Evolutionary conservation across 2,329 filamentous ascomycete species (phyloP), one percentile per base, ranked within the genome.

Genomic region (Thermochaetoides dissita): DNA sequence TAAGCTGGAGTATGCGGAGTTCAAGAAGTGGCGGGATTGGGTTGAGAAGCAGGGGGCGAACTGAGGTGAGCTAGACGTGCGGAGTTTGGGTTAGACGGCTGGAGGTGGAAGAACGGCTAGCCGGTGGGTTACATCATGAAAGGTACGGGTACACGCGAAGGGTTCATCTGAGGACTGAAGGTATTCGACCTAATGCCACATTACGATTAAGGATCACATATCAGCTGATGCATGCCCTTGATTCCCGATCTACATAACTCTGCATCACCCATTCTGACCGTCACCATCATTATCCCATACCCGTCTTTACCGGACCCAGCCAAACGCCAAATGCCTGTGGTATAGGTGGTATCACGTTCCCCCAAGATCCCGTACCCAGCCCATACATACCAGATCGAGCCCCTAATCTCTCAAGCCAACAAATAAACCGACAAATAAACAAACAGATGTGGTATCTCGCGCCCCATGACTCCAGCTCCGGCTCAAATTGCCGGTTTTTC

Each of bases 1-100:
- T 42, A 78, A 68, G 43, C 59, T 91, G 46, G 67, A 63, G 38
- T 94, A 84, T 58, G 61, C 59, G 2, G 83, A 89, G 54, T 96
- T 79, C 71, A 79, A 75, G 67, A 72, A 72, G 51, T 95, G 87
- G 84, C 76, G 76, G 57, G 72, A 79, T 10, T 91, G 85, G 82
- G 73, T 79, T 12, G 65, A 69, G 10, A 44, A 56, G 57, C 49
- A 52, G 24, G 17, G 17, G 17, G 49, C 48, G 39, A 39, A 41
- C 35, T 39, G 31, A 36, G 42, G 42, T 24, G 17, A 24, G 17
- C 17, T 24, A 24, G 17, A 24, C 17, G 46, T 41, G 39, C 50
- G 54, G 47, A 50, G 31, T 33, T 17, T n/a, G 29, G 35, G 35
- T 6, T 30, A 37, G 38, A 41, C n/a, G 32, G 41, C 9, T 33